These are phyloP conservation scores for Xerocomus alliaceus DNA, from an alignment of 1,284 basidiomycete species.

Conservation along the genomic window DNA sequence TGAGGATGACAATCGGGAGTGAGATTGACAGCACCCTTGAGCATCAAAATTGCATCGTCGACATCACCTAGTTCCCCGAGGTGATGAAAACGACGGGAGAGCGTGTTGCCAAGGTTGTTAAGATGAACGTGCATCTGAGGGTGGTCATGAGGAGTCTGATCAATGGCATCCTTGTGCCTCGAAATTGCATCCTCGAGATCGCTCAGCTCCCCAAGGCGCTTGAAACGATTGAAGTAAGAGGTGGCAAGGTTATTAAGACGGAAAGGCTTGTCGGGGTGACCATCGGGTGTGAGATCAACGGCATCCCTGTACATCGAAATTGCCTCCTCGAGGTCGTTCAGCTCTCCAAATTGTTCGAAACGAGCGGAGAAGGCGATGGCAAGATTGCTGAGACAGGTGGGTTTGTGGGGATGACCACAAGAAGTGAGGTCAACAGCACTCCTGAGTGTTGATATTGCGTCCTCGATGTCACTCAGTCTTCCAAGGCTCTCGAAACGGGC, in stretches of 20 bases:
- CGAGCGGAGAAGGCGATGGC: neutral
- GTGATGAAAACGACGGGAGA: neutral
- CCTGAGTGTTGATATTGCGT: neutral
- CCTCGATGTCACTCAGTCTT: neutral
- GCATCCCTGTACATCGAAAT: neutral
- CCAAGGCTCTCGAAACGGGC: neutral
- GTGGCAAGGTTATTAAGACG: neutral
- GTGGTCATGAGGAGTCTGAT: neutral
- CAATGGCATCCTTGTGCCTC: neutral
- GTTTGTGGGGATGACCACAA: neutral
- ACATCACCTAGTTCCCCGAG: neutral
- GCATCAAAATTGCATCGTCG: neutral
- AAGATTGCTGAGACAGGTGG: neutral
- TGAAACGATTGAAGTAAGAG: neutral
- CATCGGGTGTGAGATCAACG: neutral
- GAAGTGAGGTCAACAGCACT: neutral
- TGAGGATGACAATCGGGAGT: neutral
- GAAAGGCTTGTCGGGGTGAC: neutral
- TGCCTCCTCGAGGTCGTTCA: neutral
- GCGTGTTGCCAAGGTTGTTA: neutral
- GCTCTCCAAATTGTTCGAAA: neutral
- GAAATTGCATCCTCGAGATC: neutral
- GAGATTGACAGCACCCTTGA: neutral
- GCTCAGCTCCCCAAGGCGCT: neutral
- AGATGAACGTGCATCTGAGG: neutral